A percentile compares a stretch with the other conserved stretches of the same genome.
Conservation (phyloP, 371 early-diverging fungal genomes). For the Fennellomyces sp. region DNA sequence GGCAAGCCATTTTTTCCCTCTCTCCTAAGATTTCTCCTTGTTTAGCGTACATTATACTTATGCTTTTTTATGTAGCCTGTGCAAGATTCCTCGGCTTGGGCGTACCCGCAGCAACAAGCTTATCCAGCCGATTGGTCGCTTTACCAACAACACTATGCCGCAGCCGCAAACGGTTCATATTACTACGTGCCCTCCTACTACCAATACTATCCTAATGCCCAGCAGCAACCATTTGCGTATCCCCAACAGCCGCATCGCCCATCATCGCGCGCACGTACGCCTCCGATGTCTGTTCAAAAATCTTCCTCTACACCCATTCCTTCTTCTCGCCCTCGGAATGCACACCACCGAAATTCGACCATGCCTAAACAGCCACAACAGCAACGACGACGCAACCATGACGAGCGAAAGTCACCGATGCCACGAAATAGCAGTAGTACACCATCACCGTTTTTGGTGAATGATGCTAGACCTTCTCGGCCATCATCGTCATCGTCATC, state of each 20-base stretch:
- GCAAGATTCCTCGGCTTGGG: not conserved
- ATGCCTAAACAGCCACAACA: not conserved
- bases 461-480: slow-evolving; percentile 6
- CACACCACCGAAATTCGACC: not conserved
- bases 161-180: not conserved
- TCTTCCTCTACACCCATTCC: not conserved
- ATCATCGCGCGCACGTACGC: not conserved
- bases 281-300: not conserved
- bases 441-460: not conserved
- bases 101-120: slow-evolving; percentile 1
- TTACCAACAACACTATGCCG: not conserved
- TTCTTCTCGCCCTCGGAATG: not conserved
- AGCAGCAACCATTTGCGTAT: not conserved
- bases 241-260: not conserved
- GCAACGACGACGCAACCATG: not conserved
- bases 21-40: not conserved
- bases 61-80: not conserved
- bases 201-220: not conserved
- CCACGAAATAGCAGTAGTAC: not conserved
- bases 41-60: not conserved
- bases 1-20: not conserved
- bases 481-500: slow-evolving; percentile 17
- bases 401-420: not conserved
- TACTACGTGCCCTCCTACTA: slow-evolving; percentile 1
- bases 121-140: not conserved